These are phyloP conservation scores for Zymoseptoria passerinii DNA, from an alignment of 2,329 filamentous ascomycete species.

Conservation along the genomic window DNA sequence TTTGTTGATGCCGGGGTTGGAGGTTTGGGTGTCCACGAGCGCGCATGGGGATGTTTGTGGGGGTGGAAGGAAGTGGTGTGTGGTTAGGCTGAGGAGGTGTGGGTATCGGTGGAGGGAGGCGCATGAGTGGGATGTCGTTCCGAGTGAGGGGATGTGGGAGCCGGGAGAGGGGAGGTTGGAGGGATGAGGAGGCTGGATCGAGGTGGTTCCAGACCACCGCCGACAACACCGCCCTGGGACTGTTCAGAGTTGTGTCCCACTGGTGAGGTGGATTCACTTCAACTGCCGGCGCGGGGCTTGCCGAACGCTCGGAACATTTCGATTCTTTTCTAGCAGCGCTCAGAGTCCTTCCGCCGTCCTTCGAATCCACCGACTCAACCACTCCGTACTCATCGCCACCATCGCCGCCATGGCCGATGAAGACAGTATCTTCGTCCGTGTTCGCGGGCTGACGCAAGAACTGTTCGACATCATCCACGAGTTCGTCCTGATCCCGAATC, in stretches of 20 bases:
- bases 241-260: no score
- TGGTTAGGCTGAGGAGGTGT: neutral
- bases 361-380: neutral
- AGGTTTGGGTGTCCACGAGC: neutral
- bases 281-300: neutral
- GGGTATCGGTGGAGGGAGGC: neutral
- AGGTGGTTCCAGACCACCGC: no score
- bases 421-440: neutral
- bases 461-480: constrained; percentile 1
- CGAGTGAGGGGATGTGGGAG: neutral
- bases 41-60: neutral
- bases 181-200: neutral
- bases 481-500: neutral
- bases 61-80: neutral
- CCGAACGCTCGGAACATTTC: neutral
- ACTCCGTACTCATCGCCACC: neutral
- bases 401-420: neutral
- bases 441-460: constrained; percentile 1
- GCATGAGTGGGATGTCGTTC: neutral
- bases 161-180: no score
- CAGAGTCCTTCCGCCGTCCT: neutral
- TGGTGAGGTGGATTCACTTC: neutral
- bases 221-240: no score
- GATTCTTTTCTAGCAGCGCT: neutral
- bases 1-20: neutral